Base-by-base conservation (phyloP, 345 rosid species). In the Adansonia digitata region DNA sequence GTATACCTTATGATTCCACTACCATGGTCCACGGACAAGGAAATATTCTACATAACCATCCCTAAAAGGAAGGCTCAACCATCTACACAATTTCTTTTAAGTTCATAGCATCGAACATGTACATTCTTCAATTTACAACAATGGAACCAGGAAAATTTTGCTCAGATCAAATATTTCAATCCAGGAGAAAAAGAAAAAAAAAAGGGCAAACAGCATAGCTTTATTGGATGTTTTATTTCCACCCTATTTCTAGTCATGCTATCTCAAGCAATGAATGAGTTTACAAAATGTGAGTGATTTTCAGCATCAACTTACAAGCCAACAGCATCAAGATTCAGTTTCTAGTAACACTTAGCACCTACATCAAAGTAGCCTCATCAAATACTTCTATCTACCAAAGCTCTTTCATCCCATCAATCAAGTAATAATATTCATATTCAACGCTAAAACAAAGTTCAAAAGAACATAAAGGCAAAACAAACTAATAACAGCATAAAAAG, bases 391-490 rank as follows among this genome's bases (percentile, higher is more conserved):
- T 69, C 73, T 48, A 49, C 11, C 42, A 69, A 34, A 13, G 14
- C 31, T 35, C n/a, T 31, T 22, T 43, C 72, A 46, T 27, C 17
- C 66, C n/a, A 64, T 48, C 57, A 69, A 69, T 69, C 57, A 29
- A 69, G 24, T 48, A 31, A 69, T 45, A 13, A 48, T 71, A 71
- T 22, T 53, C 62, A 37, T 6, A 48, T 49, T 8, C 40, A 68
- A 69, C 52, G 43, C 35, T 66, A 13, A 66, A 56, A 17, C 53
- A 39, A 22, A 12, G 29, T 40, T 67, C 53, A 67, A 42, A 1
- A 22, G 66, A 17, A 77, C 74, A 29, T 24, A 45, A 61, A 73
- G n/a, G 40, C 68, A 43, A 18, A 48, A 40, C 37, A 24, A 72
- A 39, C 7, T 39, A 65, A 67, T 17, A 18, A 55, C 35, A 39